Percentiles rank a stretch among this genome's conserved stretches.
Conservation (phyloP, 768 basidiomycete species). For the Wakefieldia striispora region DNA sequence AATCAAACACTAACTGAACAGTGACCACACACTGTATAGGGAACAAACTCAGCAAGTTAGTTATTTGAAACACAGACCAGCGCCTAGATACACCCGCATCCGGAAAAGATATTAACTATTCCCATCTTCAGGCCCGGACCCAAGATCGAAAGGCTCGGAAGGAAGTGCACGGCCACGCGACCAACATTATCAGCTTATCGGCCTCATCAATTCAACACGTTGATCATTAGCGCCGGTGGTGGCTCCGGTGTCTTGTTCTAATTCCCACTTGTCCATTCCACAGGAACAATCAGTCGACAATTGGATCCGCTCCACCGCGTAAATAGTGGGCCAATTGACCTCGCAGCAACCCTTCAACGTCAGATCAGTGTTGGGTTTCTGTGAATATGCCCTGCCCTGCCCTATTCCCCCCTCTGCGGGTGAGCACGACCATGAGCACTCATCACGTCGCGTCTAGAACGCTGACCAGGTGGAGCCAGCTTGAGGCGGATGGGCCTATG, state of each 20-base stretch:
- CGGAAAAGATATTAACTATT: not conserved
- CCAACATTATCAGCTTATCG: not conserved
- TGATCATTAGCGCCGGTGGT: not conserved
- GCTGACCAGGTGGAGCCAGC: no score
- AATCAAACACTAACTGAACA: no score
- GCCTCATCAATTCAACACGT: conserved; percentile 2
- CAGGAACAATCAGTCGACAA: no score
- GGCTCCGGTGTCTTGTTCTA: not conserved
- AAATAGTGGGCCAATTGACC: not conserved
- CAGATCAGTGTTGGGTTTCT: no score
- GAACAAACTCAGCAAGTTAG: not conserved
- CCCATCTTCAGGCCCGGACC: not conserved
- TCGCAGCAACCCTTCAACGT: not conserved
- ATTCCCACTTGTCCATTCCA: not conserved
- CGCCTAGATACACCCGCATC: not conserved
- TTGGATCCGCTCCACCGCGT: no score
- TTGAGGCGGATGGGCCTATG: no score
- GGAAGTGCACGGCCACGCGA: not conserved
- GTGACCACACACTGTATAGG: not conserved
- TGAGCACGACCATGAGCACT: no score
- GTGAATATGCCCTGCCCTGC: no score
- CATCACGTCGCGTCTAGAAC: no score
- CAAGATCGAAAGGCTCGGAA: not conserved
- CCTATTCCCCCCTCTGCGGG: no score
- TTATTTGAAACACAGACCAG: not conserved